Evolutionary conservation across 140 eudicot species (phyloP), one percentile per base, ranked within the genome.

Genomic region (Flaveria floridana): DNA sequence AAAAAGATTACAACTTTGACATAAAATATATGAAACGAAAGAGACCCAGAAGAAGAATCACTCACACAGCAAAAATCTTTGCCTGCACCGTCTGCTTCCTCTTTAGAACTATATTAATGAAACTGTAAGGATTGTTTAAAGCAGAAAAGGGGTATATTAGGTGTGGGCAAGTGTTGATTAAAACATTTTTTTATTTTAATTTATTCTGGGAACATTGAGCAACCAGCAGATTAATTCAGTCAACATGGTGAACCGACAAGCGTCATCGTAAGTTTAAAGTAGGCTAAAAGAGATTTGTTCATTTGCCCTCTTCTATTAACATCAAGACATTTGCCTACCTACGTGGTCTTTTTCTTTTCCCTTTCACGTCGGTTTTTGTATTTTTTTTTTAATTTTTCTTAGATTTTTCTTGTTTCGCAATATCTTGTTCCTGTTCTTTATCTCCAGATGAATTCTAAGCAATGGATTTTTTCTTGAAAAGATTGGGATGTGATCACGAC

Each of bases 11-110:
- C 25, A 74, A 55, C 14, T 13, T 19, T 66, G 48, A 68, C 30
- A 68, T 34, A 14, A 46, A 72, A 44, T n/a, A 56, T n/a, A 26
- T 68, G 7, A 50, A 79, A 42, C 1, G 7, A 12, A 18, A 53
- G 25, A 18, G 48, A 47, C 7, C 7, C 13, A 15, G 48, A 34
- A 30, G 9, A 2, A 65, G 50, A 65, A 65, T 65, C 14, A 80
- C 80, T 74, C 34, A 80, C 84, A 53, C 6, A 20, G 76, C 25
- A 67, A 71, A 37, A 78, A 71, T 68, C 39, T 14, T 55, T 13
- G 65, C 34, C 73, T 61, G 64, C 15, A 69, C 82, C 21, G 20
- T 79, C 34, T 78, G 20, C 2, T 4, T 16, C 37, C 3, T 26
- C 7, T 41, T 15, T 9, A 7, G 12, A 65, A 53, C 13, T 65